A percentile compares a stretch with the other conserved stretches of the same genome.
phyloP scores from a whole-genome alignment of 352 stramenopile species.

The Phytopythium delawarense region DNA sequence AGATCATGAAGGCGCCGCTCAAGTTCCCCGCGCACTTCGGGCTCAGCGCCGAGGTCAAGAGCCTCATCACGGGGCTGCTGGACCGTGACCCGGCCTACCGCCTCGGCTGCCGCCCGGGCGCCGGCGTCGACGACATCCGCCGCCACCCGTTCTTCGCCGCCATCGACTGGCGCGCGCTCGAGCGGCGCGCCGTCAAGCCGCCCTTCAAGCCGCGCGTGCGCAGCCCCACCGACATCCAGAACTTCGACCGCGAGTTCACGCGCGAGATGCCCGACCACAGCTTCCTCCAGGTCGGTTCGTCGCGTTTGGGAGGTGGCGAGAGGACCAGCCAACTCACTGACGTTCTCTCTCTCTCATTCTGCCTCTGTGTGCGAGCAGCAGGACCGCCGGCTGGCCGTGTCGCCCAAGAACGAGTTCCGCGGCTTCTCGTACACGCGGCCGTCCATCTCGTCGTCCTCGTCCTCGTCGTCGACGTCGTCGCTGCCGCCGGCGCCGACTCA shows the following conservation, averaged over 20 bases:
- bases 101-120: conserved; percentile 62
- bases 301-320: not conserved
- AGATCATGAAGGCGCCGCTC: conserved; percentile 89
- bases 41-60: conserved; percentile 69
- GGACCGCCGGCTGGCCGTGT: conserved; percentile 65
- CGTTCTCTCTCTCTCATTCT: conserved; percentile 10
- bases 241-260: conserved; percentile 88
- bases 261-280: conserved; percentile 75
- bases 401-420: conserved; percentile 84
- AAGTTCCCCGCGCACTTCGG: conserved; percentile 85
- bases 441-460: conserved; percentile 4
- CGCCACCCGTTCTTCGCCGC: conserved; percentile 76
- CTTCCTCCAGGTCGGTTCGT: conserved; percentile 42
- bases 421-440: conserved; percentile 77
- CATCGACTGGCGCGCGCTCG: conserved; percentile 74
- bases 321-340: not conserved
- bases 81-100: conserved; percentile 69
- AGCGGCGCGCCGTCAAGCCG: conserved; percentile 68
- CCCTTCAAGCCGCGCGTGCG: conserved; percentile 84
- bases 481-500: not conserved
- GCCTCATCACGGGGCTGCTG: conserved; percentile 70
- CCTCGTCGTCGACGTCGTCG: conserved; percentile 5
- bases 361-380: conserved; percentile 28
- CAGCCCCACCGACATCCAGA: conserved; percentile 79
- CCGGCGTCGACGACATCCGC: conserved; percentile 71